Percentiles rank a stretch among this genome's conserved stretches.
phyloP scores from a whole-genome alignment of 495 filamentous ascomycete species.

The Xylaria intraflava region DNA sequence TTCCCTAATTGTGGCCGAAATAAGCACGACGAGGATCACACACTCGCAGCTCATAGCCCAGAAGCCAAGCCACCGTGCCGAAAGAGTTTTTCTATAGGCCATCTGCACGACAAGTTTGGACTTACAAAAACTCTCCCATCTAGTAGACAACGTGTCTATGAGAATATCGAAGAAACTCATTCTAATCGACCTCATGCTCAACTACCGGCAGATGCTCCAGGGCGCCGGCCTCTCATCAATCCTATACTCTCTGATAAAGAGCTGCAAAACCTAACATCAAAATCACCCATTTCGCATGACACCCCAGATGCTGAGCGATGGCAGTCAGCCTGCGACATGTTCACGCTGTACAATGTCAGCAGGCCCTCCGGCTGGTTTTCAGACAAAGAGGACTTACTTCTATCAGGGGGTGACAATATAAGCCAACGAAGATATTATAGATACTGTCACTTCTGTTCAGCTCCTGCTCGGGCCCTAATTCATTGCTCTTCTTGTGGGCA shows the following conservation, averaged over 20 bases:
- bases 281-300: neutral
- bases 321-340: conserved; percentile 27
- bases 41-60: neutral
- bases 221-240: neutral
- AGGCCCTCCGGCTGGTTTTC: conserved; percentile 37
- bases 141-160: neutral
- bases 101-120: conserved; percentile 7
- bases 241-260: neutral
- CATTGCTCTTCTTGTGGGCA: conserved; percentile 36
- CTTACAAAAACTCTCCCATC: neutral
- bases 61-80: neutral
- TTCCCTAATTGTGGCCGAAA: conserved; percentile 5
- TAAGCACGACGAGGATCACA: conserved; percentile 1
- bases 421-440: conserved; percentile 19
- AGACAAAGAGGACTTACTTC: conserved; percentile 28
- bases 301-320: conserved; percentile 14
- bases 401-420: conserved; percentile 26
- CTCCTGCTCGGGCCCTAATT: conserved; percentile 24
- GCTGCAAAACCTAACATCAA: neutral
- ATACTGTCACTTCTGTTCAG: conserved; percentile 35
- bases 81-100: conserved; percentile 8
- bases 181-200: neutral
- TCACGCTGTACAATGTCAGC: conserved; percentile 29
- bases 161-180: neutral
- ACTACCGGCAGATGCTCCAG: neutral